A percentile compares a stretch with the other conserved stretches of the same genome.
phyloP scores from a whole-genome alignment of 2,329 filamentous ascomycete genomes.

The Tolypocladium pustulatum region DNA sequence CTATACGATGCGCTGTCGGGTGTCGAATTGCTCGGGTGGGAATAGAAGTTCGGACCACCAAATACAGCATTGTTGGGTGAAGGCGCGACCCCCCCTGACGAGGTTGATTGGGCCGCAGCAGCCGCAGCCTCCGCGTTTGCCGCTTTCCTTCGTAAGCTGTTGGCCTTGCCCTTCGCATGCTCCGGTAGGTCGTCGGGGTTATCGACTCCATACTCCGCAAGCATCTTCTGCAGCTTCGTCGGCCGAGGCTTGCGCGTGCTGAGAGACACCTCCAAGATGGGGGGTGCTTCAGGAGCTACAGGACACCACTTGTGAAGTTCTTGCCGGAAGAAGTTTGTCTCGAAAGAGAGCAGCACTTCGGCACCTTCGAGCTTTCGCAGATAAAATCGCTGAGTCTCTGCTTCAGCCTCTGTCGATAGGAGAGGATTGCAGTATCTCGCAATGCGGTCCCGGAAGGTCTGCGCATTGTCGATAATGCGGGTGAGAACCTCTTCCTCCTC shows the following conservation, averaged over 20 bases:
- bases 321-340: constrained; percentile 97
- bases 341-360: constrained; percentile 79
- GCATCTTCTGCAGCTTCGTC: constrained; percentile 92
- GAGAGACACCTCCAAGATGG: constrained; percentile 74
- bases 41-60: constrained; percentile 14
- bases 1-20: constrained; percentile 13
- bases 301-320: constrained; percentile 93
- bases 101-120: constrained; percentile 14
- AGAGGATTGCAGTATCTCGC: constrained; percentile 70
- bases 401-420: constrained; percentile 73
- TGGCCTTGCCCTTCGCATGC: constrained; percentile 68
- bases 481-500: constrained; percentile 83
- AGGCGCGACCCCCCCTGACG: constrained; percentile 9
- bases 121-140: constrained; percentile 45
- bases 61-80: constrained; percentile 11
- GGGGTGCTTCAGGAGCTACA: constrained; percentile 76
- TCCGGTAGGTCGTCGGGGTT: constrained; percentile 86
- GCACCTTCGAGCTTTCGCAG: constrained; percentile 94
- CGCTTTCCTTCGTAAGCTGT: constrained; percentile 62
- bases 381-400: constrained; percentile 86
- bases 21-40: constrained; percentile 8
- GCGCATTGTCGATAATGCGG: constrained; percentile 79
- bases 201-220: constrained; percentile 78
- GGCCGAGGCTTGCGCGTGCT: constrained; percentile 93
- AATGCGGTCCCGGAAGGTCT: constrained; percentile 75